phyloP scores from a whole-genome alignment of 1,139 yeast species.

The Suhomyces terraborum region DNA sequence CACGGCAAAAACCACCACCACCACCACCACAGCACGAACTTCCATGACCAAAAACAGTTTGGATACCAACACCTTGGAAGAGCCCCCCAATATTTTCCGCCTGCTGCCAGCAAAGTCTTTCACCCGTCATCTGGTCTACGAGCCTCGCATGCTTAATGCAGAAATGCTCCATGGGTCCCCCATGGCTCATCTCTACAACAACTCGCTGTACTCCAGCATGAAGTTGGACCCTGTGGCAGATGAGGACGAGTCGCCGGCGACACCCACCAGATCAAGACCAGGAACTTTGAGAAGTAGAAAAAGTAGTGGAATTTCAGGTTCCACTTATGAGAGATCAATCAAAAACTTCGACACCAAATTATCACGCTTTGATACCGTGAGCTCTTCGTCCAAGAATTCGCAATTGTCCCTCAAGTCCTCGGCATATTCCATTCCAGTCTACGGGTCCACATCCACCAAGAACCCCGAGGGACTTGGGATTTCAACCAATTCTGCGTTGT shows the following conservation, averaged over 20 bases:
- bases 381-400: background rate
- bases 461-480: slow-evolving; percentile 8
- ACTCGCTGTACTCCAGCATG: background rate
- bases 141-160: background rate
- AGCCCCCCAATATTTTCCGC: slow-evolving; percentile 6
- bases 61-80: slow-evolving; percentile 3
- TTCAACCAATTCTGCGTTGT: slow-evolving; percentile 2
- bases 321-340: too few species aligned
- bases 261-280: slow-evolving; percentile 3
- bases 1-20: background rate
- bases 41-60: background rate
- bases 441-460: background rate
- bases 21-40: background rate
- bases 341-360: too few species aligned
- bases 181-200: background rate
- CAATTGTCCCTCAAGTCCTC: background rate
- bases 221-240: slow-evolving; percentile 6
- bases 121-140: slow-evolving; percentile 7
- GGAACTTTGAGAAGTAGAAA: too few species aligned
- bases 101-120: slow-evolving; percentile 4
- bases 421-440: slow-evolving; percentile 1
- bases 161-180: background rate
- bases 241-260: slow-evolving; percentile 7
- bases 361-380: too few species aligned
- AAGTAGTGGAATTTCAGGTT: too few species aligned